Conservation (phyloP, 2,329 filamentous ascomycete species). For the Pseudogymnoascus sp. region DNA sequence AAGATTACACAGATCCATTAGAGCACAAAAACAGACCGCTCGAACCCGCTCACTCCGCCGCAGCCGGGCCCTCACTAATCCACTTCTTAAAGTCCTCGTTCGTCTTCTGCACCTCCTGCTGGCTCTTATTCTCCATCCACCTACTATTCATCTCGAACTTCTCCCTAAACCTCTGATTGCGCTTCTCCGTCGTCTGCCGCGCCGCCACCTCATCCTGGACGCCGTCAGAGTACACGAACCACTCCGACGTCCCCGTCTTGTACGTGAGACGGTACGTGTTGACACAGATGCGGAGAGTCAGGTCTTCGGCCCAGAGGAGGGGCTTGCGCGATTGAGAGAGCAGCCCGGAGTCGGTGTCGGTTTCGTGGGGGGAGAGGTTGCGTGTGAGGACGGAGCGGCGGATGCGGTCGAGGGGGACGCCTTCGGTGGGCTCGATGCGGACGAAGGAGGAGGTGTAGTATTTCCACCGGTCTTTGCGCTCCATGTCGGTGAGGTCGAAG, state of each 20-base stretch:
- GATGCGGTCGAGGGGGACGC: constrained; percentile 57
- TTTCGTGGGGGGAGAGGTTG: constrained; percentile 58
- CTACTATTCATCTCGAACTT: constrained; percentile 45
- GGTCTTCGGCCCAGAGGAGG: constrained; percentile 56
- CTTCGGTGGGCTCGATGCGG: constrained; percentile 81
- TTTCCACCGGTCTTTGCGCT: constrained; percentile 77
- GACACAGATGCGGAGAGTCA: constrained; percentile 67
- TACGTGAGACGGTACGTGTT: constrained; percentile 77
- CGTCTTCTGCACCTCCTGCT: constrained; percentile 41
- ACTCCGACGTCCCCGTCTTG: constrained; percentile 62
- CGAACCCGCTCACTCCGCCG: not conserved
- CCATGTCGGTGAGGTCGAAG: constrained; percentile 83
- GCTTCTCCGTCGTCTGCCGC: constrained; percentile 31
- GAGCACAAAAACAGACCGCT: not conserved
- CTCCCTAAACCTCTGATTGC: constrained; percentile 41
- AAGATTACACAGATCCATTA: not conserved
- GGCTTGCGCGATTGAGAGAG: constrained; percentile 46
- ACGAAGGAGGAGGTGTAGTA: constrained; percentile 93
- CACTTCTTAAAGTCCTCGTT: constrained; percentile 41
- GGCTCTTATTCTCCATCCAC: constrained; percentile 39
- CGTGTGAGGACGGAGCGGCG: constrained; percentile 64
- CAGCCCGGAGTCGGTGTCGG: constrained; percentile 55
- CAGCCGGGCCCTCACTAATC: constrained; percentile 31
- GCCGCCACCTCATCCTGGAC: constrained; percentile 31
- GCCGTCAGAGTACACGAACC: constrained; percentile 51